phyloP scores from a whole-genome alignment of 1,284 basidiomycete genomes.

The Leccinum fallax region DNA sequence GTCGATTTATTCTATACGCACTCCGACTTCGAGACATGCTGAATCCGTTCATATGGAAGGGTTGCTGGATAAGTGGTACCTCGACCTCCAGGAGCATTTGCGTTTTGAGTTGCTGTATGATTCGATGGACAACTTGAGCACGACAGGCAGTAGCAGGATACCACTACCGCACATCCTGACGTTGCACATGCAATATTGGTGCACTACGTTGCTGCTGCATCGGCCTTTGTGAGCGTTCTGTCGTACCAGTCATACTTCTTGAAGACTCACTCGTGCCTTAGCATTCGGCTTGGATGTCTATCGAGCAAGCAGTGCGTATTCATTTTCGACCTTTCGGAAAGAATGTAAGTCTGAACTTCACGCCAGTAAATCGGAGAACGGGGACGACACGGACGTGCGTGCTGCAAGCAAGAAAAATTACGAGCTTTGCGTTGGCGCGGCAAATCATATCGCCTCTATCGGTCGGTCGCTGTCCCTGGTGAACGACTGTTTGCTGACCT shows the following conservation, averaged over 20 bases:
- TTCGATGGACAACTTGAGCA: slow-evolving; percentile 23
- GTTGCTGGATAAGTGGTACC: slow-evolving; percentile 75
- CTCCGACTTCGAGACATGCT: slow-evolving; percentile 54
- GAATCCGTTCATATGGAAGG: slow-evolving; percentile 66
- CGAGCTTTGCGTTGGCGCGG: slow-evolving; percentile 70
- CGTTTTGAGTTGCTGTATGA: slow-evolving; percentile 56
- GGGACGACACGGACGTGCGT: slow-evolving; percentile 53
- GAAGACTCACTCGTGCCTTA: slow-evolving; percentile 9
- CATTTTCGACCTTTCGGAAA: slow-evolving; percentile 4
- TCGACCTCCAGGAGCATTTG: slow-evolving; percentile 72
- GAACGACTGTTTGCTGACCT: slow-evolving; percentile 5
- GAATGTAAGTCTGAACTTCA: slow-evolving; percentile 18
- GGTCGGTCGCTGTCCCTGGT: slow-evolving; percentile 41
- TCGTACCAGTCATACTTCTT: neutral
- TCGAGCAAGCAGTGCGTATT: slow-evolving; percentile 33
- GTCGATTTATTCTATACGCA: slow-evolving; percentile 72
- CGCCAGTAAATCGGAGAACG: slow-evolving; percentile 35
- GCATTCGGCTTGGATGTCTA: slow-evolving; percentile 30
- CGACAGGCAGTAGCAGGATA: slow-evolving; percentile 36
- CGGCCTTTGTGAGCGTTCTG: slow-evolving; percentile 71
- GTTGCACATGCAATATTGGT: slow-evolving; percentile 88
- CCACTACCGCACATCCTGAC: slow-evolving; percentile 69
- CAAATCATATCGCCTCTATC: slow-evolving; percentile 79
- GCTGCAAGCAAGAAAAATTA: slow-evolving; percentile 65
- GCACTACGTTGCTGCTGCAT: slow-evolving; percentile 75